Conservation (phyloP, 192 early-diverging fungal species). For the Borealophlyctis nickersoniae region DNA sequence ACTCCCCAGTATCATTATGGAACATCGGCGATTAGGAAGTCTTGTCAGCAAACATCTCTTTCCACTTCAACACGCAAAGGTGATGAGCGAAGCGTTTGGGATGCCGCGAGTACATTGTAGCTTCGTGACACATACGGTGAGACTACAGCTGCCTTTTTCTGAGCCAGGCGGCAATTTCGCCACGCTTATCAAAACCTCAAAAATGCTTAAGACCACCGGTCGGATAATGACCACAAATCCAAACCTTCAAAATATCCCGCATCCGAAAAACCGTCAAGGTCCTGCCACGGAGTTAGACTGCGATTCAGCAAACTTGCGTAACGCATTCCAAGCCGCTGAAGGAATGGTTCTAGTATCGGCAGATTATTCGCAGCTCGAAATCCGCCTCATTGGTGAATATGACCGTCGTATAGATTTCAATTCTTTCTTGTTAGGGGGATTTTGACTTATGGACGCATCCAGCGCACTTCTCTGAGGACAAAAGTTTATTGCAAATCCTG, state of each 20-base stretch:
- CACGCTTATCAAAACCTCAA: too few species aligned
- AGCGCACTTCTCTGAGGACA: conserved; percentile 36
- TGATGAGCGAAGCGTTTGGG: conserved; percentile 6
- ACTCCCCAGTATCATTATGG: conserved; percentile 28
- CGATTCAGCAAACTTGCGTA: conserved; percentile 19
- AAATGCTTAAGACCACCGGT: conserved; percentile 17
- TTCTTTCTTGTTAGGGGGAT: too few species aligned
- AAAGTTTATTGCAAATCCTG: conserved; percentile 3
- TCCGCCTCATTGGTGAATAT: conserved; percentile 34
- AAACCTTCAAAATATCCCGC: conserved; percentile 29
- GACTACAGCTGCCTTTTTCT: too few species aligned
- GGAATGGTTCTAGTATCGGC: conserved; percentile 27
- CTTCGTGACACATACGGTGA: conserved; percentile 29
- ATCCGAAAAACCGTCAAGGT: conserved; percentile 14
- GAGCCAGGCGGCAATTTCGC: too few species aligned
- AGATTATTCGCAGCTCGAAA: conserved; percentile 35
- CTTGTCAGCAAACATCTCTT: conserved; percentile 28
- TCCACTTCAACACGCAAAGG: conserved; percentile 3
- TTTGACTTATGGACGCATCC: too few species aligned
- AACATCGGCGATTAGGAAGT: conserved; percentile 24
- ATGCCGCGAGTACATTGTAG: conserved; percentile 33
- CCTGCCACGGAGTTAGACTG: not conserved
- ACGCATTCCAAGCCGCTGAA: conserved; percentile 28
- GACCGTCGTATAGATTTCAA: too few species aligned
- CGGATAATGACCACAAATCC: conserved; percentile 21